These are phyloP conservation scores for Fusarium sp. DNA, from an alignment of 2,329 filamentous ascomycete genomes.

Conservation along the genomic window DNA sequence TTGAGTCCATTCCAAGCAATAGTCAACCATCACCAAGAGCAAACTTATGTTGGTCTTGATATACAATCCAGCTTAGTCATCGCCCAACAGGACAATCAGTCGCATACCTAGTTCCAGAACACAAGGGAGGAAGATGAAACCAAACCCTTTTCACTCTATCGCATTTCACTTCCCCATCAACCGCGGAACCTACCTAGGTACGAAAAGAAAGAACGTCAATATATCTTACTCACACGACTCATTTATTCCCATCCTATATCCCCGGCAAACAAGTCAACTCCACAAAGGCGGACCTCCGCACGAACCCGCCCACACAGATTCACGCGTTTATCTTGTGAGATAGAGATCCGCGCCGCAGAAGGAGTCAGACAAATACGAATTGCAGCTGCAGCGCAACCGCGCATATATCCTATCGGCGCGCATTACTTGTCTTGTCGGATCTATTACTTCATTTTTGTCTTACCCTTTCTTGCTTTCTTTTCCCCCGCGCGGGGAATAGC, in stretches of 20 bases:
- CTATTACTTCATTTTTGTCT: slow-evolving; percentile 6
- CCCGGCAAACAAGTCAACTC: slow-evolving; percentile 11
- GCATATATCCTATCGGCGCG: slow-evolving; percentile 15
- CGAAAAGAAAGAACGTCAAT: not conserved
- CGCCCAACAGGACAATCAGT: slow-evolving; percentile 11
- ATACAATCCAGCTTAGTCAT: slow-evolving; percentile 32
- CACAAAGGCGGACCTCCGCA: slow-evolving; percentile 32
- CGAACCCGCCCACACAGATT: slow-evolving; percentile 29
- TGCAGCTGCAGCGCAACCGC: not conserved
- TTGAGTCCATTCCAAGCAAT: not conserved
- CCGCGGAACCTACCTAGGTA: no score
- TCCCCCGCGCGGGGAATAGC: not conserved
- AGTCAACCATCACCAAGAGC: slow-evolving; percentile 1
- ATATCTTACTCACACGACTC: not conserved
- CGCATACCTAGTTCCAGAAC: slow-evolving; percentile 19
- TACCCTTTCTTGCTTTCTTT: not conserved
- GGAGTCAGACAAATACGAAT: not conserved
- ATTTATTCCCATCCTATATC: slow-evolving; percentile 13
- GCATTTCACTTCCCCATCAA: not conserved
- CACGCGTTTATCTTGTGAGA: not conserved
- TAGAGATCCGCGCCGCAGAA: slow-evolving; percentile 30
- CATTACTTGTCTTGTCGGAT: not conserved
- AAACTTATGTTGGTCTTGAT: not conserved
- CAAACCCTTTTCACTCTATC: not conserved
- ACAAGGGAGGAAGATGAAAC: slow-evolving; percentile 17